These are phyloP conservation scores for Mycena floridula DNA, from an alignment of 768 basidiomycete genomes.

Conservation along the genomic window DNA sequence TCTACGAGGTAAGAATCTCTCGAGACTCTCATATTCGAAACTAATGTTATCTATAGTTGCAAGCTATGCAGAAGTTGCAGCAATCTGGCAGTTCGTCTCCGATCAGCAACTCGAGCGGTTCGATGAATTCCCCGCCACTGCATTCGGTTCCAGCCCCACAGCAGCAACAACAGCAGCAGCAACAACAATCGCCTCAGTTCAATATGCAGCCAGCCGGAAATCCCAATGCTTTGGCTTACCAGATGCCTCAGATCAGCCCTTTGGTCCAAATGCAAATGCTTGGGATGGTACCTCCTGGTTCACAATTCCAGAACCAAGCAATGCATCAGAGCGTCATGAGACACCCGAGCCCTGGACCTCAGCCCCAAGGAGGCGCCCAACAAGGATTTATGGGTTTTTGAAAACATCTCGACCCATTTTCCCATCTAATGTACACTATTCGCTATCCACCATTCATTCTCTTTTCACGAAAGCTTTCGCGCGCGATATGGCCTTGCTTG, in stretches of 20 bases:
- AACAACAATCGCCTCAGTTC: slow-evolving; percentile 39
- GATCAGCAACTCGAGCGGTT: slow-evolving; percentile 25
- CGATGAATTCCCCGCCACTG: slow-evolving; percentile 35
- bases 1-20: slow-evolving; percentile 64
- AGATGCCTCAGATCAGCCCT: slow-evolving; percentile 53
- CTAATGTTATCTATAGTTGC: slow-evolving; percentile 43
- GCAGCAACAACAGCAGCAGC: slow-evolving; percentile 33
- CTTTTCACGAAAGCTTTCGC: slow-evolving; percentile 8
- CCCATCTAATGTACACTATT: slow-evolving; percentile 12
- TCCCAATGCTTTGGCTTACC: slow-evolving; percentile 50
- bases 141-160: slow-evolving; percentile 23
- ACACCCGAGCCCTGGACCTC: slow-evolving; percentile 64
- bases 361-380: slow-evolving; percentile 21
- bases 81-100: slow-evolving; percentile 30
- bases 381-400: slow-evolving; percentile 7
- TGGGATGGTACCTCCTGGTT: slow-evolving; percentile 49
- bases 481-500: no score
- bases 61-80: slow-evolving; percentile 76
- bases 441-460: slow-evolving; percentile 10
- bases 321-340: slow-evolving; percentile 86
- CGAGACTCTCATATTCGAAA: slow-evolving; percentile 1
- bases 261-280: slow-evolving; percentile 61
- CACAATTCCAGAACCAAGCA: slow-evolving; percentile 55
- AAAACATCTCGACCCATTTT: not conserved
- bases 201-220: slow-evolving; percentile 31